Evolutionary conservation across 78 protist genomes (phyloP).

Genomic region (Protostelium mycophagum): DNA sequence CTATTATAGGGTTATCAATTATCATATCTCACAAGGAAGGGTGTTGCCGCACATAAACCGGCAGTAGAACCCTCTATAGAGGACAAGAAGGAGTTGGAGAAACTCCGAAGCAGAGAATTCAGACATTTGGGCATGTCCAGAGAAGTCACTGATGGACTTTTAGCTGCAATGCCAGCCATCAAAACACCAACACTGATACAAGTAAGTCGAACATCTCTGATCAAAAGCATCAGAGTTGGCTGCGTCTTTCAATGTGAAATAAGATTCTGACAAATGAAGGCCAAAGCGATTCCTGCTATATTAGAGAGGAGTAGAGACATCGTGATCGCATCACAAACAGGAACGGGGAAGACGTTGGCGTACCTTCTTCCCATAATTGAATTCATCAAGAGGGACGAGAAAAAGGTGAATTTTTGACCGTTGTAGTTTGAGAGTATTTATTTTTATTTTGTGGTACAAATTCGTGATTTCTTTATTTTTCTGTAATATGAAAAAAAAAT

Average conservation of each 20-base stretch:
- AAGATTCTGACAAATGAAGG: not conserved
- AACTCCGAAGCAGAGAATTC: not conserved
- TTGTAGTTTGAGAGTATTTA: not conserved
- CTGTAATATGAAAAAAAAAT: not conserved
- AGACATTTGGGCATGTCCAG: not conserved
- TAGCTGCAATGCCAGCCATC: not conserved
- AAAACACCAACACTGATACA: not conserved
- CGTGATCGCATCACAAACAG: slow-evolving; percentile 49
- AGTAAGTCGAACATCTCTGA: too few species aligned
- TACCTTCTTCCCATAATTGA: slow-evolving; percentile 71
- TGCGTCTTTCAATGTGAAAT: not conserved
- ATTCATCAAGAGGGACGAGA: slow-evolving; percentile 30
- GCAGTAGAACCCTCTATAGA: too few species aligned
- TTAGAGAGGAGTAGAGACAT: slow-evolving; percentile 15
- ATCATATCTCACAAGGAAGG: too few species aligned
- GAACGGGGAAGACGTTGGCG: slow-evolving; percentile 81
- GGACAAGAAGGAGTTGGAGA: too few species aligned
- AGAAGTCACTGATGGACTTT: not conserved
- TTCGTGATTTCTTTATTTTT: not conserved
- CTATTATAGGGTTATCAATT: too few species aligned
- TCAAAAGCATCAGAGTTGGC: too few species aligned
- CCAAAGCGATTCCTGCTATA: slow-evolving; percentile 37
- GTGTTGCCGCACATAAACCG: too few species aligned
- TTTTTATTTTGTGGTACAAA: not conserved
- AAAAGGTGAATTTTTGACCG: slow-evolving; percentile 4